phyloP scores from a whole-genome alignment of 2,329 filamentous ascomycete species.

The Fusarium sp. region DNA sequence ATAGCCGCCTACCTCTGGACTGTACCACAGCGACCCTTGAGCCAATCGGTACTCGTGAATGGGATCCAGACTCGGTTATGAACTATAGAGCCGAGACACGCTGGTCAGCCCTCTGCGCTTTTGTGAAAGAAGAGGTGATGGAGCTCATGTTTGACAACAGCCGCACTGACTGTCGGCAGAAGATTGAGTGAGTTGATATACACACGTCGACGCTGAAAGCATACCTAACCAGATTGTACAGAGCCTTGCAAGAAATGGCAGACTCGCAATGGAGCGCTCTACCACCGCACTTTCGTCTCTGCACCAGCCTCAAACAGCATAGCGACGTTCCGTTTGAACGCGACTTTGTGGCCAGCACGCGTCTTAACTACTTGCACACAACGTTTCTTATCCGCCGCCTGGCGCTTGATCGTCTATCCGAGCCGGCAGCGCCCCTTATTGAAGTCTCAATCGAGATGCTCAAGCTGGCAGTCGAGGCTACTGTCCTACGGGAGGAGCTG shows the following conservation, averaged over 20 bases:
- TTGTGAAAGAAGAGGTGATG: not conserved
- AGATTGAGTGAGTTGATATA: not conserved
- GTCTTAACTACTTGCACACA: not conserved
- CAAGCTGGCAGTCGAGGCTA: not conserved
- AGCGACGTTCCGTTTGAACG: not conserved
- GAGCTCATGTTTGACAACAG: not conserved
- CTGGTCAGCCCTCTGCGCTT: not conserved
- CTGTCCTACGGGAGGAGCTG: not conserved
- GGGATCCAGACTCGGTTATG: not conserved
- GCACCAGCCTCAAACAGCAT: not conserved
- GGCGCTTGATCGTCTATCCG: not conserved
- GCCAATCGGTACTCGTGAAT: not conserved
- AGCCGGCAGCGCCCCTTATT: not conserved
- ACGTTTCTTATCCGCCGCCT: not conserved
- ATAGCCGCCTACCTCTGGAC: not conserved
- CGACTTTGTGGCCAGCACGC: not conserved
- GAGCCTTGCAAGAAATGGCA: not conserved
- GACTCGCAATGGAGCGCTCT: not conserved
- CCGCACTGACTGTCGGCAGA: not conserved
- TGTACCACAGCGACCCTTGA: not conserved
- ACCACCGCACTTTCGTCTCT: not conserved
- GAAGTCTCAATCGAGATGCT: not conserved
- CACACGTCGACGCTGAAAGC: accelerated
- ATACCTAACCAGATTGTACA: not conserved
- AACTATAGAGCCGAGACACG: not conserved